These are phyloP conservation scores for Macrocybe gigantea DNA, from an alignment of 768 basidiomycete genomes.

Conservation along the genomic window DNA sequence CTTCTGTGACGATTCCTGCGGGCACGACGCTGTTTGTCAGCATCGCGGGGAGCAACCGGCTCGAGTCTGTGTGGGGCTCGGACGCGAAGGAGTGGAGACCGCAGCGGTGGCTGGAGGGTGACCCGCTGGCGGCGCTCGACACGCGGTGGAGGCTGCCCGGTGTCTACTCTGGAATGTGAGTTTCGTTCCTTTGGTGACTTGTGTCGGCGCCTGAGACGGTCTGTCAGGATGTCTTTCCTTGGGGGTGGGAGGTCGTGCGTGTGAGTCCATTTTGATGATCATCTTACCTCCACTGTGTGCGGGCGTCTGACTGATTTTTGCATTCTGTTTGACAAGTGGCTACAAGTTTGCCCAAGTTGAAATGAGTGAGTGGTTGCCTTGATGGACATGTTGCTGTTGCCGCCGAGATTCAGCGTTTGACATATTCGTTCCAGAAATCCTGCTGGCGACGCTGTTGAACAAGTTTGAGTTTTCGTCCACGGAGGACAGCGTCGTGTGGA, in stretches of 20 bases:
- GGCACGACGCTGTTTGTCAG: slow-evolving; percentile 45
- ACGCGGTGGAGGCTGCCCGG: slow-evolving; percentile 32
- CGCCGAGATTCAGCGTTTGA: not conserved
- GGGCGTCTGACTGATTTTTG: not conserved
- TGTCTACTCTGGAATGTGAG: slow-evolving; percentile 46
- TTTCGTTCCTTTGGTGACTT: not conserved
- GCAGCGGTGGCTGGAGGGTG: slow-evolving; percentile 38
- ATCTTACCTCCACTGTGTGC: too few species aligned
- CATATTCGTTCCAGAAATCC: slow-evolving; percentile 24
- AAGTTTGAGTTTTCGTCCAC: slow-evolving; percentile 30
- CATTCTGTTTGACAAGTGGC: slow-evolving; percentile 21
- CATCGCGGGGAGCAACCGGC: slow-evolving; percentile 40
- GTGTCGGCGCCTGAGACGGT: not conserved
- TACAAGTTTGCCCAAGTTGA: slow-evolving; percentile 53
- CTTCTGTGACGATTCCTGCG: slow-evolving; percentile 34
- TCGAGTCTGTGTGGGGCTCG: slow-evolving; percentile 45
- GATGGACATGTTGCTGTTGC: too few species aligned
- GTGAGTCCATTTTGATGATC: slow-evolving; percentile 22
- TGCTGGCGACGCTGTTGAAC: slow-evolving; percentile 29
- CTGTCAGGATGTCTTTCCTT: slow-evolving; percentile 47
- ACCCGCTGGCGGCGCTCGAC: slow-evolving; percentile 5
- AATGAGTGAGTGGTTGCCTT: slow-evolving; percentile 35
- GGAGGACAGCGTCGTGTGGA: slow-evolving; percentile 36
- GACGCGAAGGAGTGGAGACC: slow-evolving; percentile 48
- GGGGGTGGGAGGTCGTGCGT: slow-evolving; percentile 50